Percentiles rank a stretch among this genome's conserved stretches.
Evolutionary conservation across 1,284 basidiomycete genomes (phyloP).

Genomic region (Naganishia sp.): DNA sequence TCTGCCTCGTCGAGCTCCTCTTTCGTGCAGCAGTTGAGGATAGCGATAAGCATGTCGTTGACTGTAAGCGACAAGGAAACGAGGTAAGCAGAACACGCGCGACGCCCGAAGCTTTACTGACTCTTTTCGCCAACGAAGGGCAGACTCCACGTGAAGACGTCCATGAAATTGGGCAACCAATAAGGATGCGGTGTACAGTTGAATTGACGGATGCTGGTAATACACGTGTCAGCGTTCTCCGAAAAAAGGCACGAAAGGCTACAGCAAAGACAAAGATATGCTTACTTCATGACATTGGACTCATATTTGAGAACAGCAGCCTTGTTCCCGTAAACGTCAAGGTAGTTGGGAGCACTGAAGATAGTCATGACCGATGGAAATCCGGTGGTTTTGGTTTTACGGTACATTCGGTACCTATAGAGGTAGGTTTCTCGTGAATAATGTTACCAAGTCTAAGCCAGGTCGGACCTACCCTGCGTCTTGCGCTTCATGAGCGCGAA

Average conservation of each 20-base stretch:
- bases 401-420: constrained; percentile 87
- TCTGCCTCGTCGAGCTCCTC: constrained; percentile 89
- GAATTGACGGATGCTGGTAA: constrained; percentile 67
- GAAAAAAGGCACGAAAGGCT: neutral
- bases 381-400: constrained; percentile 89
- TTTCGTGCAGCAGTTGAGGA: constrained; percentile 89
- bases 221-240: no score
- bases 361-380: constrained; percentile 94
- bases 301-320: constrained; percentile 95
- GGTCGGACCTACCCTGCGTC: constrained; percentile 75
- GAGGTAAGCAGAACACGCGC: neutral
- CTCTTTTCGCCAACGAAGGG: constrained; percentile 98
- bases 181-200: constrained; percentile 95
- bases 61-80: constrained; percentile 57
- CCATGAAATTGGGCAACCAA: constrained; percentile 98
- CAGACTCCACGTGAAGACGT: constrained; percentile 98
- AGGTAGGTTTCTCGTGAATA: neutral
- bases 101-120: constrained; percentile 43
- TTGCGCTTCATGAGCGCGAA: constrained; percentile 91
- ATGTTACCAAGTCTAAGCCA: neutral
- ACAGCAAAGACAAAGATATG: neutral
- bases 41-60: constrained; percentile 93
- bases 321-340: constrained; percentile 96
- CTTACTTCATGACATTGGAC: constrained; percentile 85
- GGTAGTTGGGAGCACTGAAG: constrained; percentile 92